Percentiles rank a stretch among this genome's conserved stretches.
phyloP scores from a whole-genome alignment of 2,329 filamentous ascomycete genomes.

The Hypoxylon sp. region DNA sequence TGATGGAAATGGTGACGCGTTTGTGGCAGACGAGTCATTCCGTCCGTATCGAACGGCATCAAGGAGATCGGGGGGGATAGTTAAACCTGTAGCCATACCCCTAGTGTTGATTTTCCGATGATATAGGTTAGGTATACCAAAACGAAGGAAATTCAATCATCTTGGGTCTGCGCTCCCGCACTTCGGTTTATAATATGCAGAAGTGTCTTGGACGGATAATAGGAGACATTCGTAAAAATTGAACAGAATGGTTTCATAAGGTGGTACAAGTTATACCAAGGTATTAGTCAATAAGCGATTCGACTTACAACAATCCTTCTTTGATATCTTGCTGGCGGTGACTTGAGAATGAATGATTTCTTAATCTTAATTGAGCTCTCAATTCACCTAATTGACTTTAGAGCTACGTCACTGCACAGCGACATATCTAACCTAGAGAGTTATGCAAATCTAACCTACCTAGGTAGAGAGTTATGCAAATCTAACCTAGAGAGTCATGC shows the following conservation, averaged over 20 bases:
- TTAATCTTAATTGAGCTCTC: too few species aligned
- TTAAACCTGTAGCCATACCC: not conserved
- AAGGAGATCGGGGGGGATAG: not conserved
- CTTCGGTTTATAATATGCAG: not conserved
- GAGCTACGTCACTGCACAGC: too few species aligned
- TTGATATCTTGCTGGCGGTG: not conserved
- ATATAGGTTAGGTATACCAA: too few species aligned
- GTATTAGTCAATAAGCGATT: not conserved
- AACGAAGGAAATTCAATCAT: not conserved
- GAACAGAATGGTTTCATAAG: not conserved
- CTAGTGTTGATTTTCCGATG: not conserved
- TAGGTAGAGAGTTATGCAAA: too few species aligned
- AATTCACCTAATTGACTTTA: too few species aligned
- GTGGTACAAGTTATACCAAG: not conserved
- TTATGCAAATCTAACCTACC: too few species aligned
- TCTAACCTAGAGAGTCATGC: too few species aligned
- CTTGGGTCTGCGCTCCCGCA: not conserved
- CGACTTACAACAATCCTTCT: too few species aligned
- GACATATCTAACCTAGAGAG: too few species aligned
- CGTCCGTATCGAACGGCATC: not conserved
- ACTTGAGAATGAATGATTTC: too few species aligned
- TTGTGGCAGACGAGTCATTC: not conserved
- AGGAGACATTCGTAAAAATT: slow-evolving; percentile 22
- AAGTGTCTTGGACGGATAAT: slow-evolving; percentile 22
- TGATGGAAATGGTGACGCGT: not conserved